Conservation (phyloP, 345 rosid species). For the Populus euphratica region DNA sequence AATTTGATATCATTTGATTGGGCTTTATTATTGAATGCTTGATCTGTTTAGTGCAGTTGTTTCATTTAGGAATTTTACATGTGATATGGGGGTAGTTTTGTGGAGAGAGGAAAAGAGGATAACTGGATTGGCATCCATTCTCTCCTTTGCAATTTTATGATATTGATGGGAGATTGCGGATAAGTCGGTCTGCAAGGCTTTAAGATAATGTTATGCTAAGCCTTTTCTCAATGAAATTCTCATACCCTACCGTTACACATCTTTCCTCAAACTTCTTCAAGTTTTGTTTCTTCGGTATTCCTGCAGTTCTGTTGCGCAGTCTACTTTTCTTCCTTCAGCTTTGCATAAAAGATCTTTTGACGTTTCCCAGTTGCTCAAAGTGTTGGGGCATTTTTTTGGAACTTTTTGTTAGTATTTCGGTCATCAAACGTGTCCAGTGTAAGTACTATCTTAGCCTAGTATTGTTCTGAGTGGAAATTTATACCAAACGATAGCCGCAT, state of each 20-base stretch:
- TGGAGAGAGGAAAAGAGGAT: neutral
- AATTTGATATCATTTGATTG: neutral
- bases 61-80: neutral
- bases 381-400: neutral
- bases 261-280: neutral
- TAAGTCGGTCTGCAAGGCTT: neutral
- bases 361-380: neutral
- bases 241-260: neutral
- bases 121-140: neutral
- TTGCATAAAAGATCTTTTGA: neutral
- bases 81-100: neutral
- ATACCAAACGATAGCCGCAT: neutral
- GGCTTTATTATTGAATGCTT: neutral
- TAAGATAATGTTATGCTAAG: neutral
- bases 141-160: neutral
- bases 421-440: neutral
- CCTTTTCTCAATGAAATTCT: neutral
- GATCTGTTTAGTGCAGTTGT: neutral
- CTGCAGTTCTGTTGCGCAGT: neutral
- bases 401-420: neutral
- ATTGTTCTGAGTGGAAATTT: neutral
- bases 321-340: neutral
- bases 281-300: neutral
- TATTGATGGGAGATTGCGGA: neutral
- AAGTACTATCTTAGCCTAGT: neutral